A percentile compares a stretch with the other conserved stretches of the same genome.
These are phyloP conservation scores for Porphyrellus sp. DNA, from an alignment of 1,284 basidiomycete genomes.

Conservation along the genomic window DNA sequence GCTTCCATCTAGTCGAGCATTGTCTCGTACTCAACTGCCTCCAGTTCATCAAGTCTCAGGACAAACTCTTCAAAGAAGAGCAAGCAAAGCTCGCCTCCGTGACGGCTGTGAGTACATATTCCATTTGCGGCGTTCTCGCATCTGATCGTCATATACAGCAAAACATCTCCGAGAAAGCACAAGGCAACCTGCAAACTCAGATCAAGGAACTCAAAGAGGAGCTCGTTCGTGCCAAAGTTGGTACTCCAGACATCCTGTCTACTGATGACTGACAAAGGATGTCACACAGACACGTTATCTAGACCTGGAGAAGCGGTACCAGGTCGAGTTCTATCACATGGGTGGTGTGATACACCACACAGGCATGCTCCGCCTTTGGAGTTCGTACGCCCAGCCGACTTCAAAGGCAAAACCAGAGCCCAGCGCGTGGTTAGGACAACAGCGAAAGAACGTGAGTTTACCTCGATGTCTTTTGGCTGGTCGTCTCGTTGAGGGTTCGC, in stretches of 20 bases:
- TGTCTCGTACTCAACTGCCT: slow-evolving; percentile 6
- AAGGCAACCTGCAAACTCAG: slow-evolving; percentile 64
- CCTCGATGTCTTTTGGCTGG: not conserved
- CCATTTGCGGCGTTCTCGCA: not conserved
- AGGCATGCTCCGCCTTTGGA: slow-evolving; percentile 63
- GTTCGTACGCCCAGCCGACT: slow-evolving; percentile 43
- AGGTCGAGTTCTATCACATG: slow-evolving; percentile 78
- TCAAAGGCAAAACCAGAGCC: slow-evolving; percentile 42
- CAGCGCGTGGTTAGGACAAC: slow-evolving; percentile 59
- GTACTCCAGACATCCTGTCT: slow-evolving; percentile 1
- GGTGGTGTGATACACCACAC: slow-evolving; percentile 68
- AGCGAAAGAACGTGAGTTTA: slow-evolving; percentile 49
- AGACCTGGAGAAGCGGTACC: slow-evolving; percentile 62
- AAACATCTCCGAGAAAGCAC: slow-evolving; percentile 68
- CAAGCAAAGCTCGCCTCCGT: slow-evolving; percentile 47
- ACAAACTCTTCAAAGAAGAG: slow-evolving; percentile 82
- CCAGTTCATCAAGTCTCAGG: slow-evolving; percentile 90
- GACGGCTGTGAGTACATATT: slow-evolving; percentile 22
- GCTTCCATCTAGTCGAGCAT: not conserved
- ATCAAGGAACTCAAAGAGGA: slow-evolving; percentile 74
- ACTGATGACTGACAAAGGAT: not conserved
- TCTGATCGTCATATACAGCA: slow-evolving; percentile 29
- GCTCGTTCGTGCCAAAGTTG: slow-evolving; percentile 58
- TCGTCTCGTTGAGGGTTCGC: slow-evolving; percentile 2
- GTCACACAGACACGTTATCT: slow-evolving; percentile 46